phyloP scores from a whole-genome alignment of 306 rosid genomes.

The Casuarina equisetifolia region DNA sequence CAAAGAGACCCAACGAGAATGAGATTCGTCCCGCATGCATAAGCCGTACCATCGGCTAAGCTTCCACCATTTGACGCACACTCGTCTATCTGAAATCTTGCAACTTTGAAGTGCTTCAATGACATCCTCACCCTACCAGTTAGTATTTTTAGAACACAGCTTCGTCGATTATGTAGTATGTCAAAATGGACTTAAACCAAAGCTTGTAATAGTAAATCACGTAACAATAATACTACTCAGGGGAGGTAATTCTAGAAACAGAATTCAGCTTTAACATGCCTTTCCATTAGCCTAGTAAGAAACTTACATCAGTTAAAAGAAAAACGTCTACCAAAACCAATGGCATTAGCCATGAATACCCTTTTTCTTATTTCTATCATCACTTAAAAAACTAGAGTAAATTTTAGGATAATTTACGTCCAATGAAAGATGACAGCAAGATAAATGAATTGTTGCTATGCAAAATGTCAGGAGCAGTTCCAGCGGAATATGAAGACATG shows the following conservation, averaged over 20 bases:
- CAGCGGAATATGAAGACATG: not conserved
- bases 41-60: slow-evolving; percentile 97
- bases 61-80: slow-evolving; percentile 82
- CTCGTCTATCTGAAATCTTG: slow-evolving; percentile 53
- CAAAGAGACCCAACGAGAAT: slow-evolving; percentile 49
- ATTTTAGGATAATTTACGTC: not conserved
- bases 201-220: not conserved
- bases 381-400: not conserved
- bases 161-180: not conserved
- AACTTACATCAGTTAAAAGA: not conserved
- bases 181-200: slow-evolving; percentile 2
- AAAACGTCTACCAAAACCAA: not conserved
- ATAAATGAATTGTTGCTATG: not conserved
- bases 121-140: slow-evolving; percentile 51
- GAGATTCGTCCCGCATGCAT: slow-evolving; percentile 56
- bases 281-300: not conserved
- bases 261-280: not conserved
- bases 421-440: not conserved
- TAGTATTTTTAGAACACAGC: slow-evolving; percentile 15
- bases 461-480: not conserved
- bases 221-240: not conserved
- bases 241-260: not conserved
- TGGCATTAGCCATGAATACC: not conserved
- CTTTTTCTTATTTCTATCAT: not conserved
- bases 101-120: slow-evolving; percentile 41